These are phyloP conservation scores for Physcomitrellopsis africana DNA, from an alignment of 225 moss, liverwort and hornwort species.

Conservation along the genomic window DNA sequence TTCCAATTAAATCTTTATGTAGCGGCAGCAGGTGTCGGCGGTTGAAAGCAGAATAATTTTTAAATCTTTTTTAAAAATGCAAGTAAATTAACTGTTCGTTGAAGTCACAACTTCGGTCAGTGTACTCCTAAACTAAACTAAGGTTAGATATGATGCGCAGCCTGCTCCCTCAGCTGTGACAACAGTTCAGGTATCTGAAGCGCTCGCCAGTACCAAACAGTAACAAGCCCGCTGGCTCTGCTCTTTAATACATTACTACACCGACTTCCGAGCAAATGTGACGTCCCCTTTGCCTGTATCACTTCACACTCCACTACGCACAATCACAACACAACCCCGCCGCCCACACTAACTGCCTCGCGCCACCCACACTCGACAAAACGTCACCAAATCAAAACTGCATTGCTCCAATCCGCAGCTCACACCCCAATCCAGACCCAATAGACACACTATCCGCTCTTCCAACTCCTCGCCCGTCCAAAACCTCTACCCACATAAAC, in stretches of 20 bases:
- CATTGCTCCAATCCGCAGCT: slow-evolving; percentile 32
- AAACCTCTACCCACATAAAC: not conserved
- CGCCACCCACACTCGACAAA: not conserved
- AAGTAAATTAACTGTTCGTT: not conserved
- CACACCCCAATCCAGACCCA: slow-evolving; percentile 19
- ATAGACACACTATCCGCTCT: not conserved
- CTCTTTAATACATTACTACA: not conserved
- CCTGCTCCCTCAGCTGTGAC: not conserved
- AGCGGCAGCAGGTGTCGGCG: not conserved
- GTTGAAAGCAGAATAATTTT: not conserved
- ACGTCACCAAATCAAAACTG: slow-evolving; percentile 16
- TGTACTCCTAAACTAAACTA: not conserved
- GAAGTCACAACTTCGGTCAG: not conserved
- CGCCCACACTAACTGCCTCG: too few species aligned
- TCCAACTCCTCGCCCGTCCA: not conserved
- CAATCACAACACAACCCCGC: not conserved
- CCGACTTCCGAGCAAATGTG: not conserved
- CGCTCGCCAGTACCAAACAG: not conserved
- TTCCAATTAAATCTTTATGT: not conserved
- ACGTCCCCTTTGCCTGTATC: not conserved
- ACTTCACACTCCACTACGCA: not conserved
- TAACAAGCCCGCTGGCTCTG: not conserved
- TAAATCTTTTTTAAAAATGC: not conserved
- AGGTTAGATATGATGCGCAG: not conserved
- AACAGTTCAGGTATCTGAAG: not conserved